Evolutionary conservation across 768 basidiomycete genomes (phyloP).

Genomic region (Russula abietina): DNA sequence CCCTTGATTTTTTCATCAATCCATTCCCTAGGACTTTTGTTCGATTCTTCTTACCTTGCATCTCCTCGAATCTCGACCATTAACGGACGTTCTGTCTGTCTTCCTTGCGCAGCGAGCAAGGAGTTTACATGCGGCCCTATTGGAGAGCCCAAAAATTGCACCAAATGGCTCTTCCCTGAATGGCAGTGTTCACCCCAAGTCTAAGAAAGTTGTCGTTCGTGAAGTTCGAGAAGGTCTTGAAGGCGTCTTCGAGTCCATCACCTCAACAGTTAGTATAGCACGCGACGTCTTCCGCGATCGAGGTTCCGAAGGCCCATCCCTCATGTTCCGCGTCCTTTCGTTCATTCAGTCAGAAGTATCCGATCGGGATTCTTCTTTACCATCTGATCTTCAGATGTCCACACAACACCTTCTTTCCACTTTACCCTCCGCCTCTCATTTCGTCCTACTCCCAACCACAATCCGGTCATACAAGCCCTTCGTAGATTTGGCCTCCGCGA

Average conservation of each 20-base stretch:
- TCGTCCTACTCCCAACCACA: conserved; percentile 64
- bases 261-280: conserved; percentile 51
- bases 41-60: conserved; percentile 78
- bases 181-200: conserved; percentile 18
- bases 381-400: conserved; percentile 52
- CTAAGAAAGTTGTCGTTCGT: conserved; percentile 37
- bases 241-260: conserved; percentile 48
- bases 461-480: conserved; percentile 82
- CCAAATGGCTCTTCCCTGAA: conserved; percentile 13
- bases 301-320: conserved; percentile 33
- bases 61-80: conserved; percentile 80
- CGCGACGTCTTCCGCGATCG: conserved; percentile 50
- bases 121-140: conserved; percentile 40
- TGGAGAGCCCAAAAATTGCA: conserved; percentile 23
- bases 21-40: conserved; percentile 52
- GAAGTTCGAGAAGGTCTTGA: conserved; percentile 52
- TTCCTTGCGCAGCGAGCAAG: conserved; percentile 68
- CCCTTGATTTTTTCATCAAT: conserved; percentile 7
- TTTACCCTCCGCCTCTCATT: conserved; percentile 79
- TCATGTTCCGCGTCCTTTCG: conserved; percentile 53
- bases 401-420: conserved; percentile 61
- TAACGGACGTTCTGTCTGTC: conserved; percentile 63
- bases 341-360: conserved; percentile 52
- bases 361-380: conserved; percentile 31
- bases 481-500: conserved; percentile 61